Base-by-base conservation (phyloP, 2,329 filamentous ascomycete species). In the Aschersonia sp. region DNA sequence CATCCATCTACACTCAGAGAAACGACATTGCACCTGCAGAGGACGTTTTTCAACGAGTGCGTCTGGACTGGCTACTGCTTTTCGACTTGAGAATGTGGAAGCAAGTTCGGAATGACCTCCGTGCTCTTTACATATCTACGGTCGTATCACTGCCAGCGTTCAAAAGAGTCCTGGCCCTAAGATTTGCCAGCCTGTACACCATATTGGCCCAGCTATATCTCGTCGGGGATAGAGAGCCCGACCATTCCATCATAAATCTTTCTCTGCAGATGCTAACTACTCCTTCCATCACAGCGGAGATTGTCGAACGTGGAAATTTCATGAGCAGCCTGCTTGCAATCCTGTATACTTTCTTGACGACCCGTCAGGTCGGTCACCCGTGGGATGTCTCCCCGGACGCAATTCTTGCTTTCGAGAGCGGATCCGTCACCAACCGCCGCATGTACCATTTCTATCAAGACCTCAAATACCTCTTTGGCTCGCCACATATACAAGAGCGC, bases 381-480 rank as follows among this genome's bases (percentile, higher is more conserved):
- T 84, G 86, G 68, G 84, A 95, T 54, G 84, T 97, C 41, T 83
- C 87, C 48, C 83, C 87, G 0, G 83, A 81, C 55, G 90, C 88
- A 2, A 88, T 88, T 1, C 72, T 98, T 44, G 87, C 88, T 0
- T 95, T 97, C 57, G 92, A 98, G 61, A 84, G 87, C 35, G 92
- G 92, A 1, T 92, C 90, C 1, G 87, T 97, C 12, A 94, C 89
- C 0, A 98, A 98, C 62, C 76, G 92, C 44, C 80, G 92, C 35
- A 88, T 98, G 74, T 95, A 95, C 59, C 92, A 97, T 63, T 98
- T 98, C 69, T 98, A 97, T 66, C 76, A 89, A 50, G 92, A 98
- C 61, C 72, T 97, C 54, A 87, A 88, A 56, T 95, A 92, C 64
- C 77, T 98, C 1, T 86, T 97, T 52, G 80, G 84, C 41, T 94